These are phyloP conservation scores for Clitopilus passeckerianus DNA, from an alignment of 768 basidiomycete species.

Conservation along the genomic window DNA sequence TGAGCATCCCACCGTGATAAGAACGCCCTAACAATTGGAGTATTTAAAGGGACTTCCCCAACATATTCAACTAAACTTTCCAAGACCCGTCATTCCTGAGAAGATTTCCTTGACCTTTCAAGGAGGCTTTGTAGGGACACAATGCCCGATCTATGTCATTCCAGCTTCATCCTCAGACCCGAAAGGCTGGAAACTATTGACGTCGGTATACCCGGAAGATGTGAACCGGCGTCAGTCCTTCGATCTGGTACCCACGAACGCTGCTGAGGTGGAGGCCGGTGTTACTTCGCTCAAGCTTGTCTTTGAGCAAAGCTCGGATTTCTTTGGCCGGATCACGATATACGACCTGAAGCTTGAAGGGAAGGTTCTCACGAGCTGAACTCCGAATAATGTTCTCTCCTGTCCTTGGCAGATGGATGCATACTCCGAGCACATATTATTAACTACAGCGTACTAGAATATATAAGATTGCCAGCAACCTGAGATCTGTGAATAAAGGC, in stretches of 20 bases:
- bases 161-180: constrained; percentile 11
- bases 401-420: too few species aligned
- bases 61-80: constrained; percentile 63
- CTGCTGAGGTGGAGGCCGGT: constrained; percentile 18
- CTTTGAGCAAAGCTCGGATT: constrained; percentile 81
- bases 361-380: constrained; percentile 3
- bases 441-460: neutral
- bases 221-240: constrained; percentile 72
- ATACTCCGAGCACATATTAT: too few species aligned
- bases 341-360: constrained; percentile 56
- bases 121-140: constrained; percentile 78
- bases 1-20: neutral
- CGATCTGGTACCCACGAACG: constrained; percentile 32
- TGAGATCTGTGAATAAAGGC: neutral
- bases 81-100: constrained; percentile 47
- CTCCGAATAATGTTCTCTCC: too few species aligned
- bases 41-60: constrained; percentile 67
- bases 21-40: neutral
- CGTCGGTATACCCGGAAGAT: constrained; percentile 71
- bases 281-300: constrained; percentile 54
- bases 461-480: neutral
- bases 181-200: constrained; percentile 45
- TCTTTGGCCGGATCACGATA: constrained; percentile 75
- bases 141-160: constrained; percentile 46
- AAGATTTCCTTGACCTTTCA: constrained; percentile 69